Evolutionary conservation across 495 filamentous ascomycete genomes (phyloP).

Genomic region (Hypomontagnella monticulosa): DNA sequence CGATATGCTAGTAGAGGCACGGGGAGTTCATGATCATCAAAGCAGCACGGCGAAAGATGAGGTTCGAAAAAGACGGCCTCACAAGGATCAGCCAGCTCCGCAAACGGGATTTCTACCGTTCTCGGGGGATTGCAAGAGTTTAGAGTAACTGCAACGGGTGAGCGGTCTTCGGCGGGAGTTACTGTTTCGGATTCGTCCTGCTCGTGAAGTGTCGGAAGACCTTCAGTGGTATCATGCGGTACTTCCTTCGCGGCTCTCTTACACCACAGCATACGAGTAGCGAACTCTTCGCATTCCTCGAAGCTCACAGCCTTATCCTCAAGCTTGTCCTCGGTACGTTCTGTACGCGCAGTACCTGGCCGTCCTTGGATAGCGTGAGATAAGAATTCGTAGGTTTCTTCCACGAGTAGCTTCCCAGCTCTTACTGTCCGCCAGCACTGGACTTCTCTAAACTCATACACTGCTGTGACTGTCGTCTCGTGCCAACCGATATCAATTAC

Average conservation of each 20-base stretch:
- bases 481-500: constrained; percentile 92
- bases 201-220: constrained; percentile 59
- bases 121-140: constrained; percentile 55
- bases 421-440: constrained; percentile 71
- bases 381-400: constrained; percentile 75
- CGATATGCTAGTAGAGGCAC: constrained; percentile 78
- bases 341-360: constrained; percentile 22
- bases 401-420: constrained; percentile 73
- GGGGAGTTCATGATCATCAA: constrained; percentile 88
- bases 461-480: constrained; percentile 80
- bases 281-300: constrained; percentile 80
- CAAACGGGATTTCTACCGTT: constrained; percentile 71
- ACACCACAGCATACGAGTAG: constrained; percentile 81
- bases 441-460: constrained; percentile 91
- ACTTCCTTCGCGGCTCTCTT: constrained; percentile 49
- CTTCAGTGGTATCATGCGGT: constrained; percentile 41
- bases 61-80: constrained; percentile 78
- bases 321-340: constrained; percentile 44
- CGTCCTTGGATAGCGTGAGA: constrained; percentile 45
- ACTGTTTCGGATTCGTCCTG: constrained; percentile 56
- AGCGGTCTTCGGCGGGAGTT: constrained; percentile 39
- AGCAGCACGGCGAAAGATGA: constrained; percentile 52
- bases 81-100: constrained; percentile 73
- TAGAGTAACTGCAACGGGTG: constrained; percentile 59
- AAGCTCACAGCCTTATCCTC: constrained; percentile 61